Conservation (phyloP, 495 filamentous ascomycete species). For the Aspergillus haitiensis region DNA sequence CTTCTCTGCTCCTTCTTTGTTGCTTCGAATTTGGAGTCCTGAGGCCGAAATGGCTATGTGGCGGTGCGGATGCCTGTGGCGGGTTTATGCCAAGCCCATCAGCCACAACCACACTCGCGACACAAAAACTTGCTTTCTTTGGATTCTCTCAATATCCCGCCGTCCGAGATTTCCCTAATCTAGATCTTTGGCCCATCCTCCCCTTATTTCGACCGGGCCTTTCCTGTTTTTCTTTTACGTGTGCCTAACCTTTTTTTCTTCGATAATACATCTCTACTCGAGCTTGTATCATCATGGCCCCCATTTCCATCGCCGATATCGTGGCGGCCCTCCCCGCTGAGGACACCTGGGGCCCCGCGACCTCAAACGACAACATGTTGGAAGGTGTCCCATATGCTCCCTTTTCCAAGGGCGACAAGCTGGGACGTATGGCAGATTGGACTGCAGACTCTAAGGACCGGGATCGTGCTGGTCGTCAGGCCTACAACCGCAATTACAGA, state of each 20-base stretch:
- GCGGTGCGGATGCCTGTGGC: constrained; percentile 27
- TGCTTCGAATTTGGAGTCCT: neutral
- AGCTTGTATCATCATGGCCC: constrained; percentile 45
- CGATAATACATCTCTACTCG: neutral
- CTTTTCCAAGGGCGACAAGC: constrained; percentile 97
- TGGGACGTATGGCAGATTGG: constrained; percentile 99
- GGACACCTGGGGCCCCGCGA: constrained; percentile 83
- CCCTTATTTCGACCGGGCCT: constrained; percentile 20
- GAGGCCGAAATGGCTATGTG: constrained; percentile 22
- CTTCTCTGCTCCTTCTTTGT: neutral
- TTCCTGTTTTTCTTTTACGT: constrained; percentile 17
- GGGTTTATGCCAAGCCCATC: constrained; percentile 18
- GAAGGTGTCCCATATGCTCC: constrained; percentile 95
- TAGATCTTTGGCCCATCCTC: constrained; percentile 7
- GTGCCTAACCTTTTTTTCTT: neutral
- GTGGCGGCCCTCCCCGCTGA: constrained; percentile 61
- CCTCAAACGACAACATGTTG: constrained; percentile 77
- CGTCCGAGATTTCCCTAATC: constrained; percentile 23
- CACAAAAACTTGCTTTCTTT: constrained; percentile 44
- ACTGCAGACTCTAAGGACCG: constrained; percentile 88
- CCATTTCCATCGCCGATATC: constrained; percentile 58
- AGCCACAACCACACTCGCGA: constrained; percentile 45
- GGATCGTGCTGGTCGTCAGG: constrained; percentile 75
- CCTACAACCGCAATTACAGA: constrained; percentile 89
- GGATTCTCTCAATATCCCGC: constrained; percentile 30